Percentiles rank a stretch among this genome's conserved stretches.
Evolutionary conservation across 176 grass and related monocot genomes (phyloP).

Genomic region (Aegilops longissima): DNA sequence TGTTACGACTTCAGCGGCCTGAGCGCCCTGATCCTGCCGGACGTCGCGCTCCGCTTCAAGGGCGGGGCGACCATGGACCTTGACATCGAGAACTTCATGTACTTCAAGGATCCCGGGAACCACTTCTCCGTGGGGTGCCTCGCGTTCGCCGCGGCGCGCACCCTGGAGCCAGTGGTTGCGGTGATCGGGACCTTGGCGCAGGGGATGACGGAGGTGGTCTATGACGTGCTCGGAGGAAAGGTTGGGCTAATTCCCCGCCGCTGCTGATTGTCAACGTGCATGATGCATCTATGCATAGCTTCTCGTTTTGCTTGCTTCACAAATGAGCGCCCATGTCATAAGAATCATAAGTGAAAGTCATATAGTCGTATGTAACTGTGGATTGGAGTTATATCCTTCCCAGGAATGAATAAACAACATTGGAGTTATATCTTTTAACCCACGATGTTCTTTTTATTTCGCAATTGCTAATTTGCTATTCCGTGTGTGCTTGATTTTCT

Average conservation of each 20-base stretch:
- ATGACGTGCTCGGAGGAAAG: conserved; percentile 11
- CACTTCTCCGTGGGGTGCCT: conserved; percentile 29
- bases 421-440: too few relatives aligned
- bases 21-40: background rate
- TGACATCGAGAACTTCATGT: background rate
- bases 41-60: background rate
- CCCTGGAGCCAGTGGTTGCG: background rate
- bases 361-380: too few relatives aligned
- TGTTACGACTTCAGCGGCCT: conserved; percentile 34
- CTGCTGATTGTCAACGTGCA: background rate
- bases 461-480: too few relatives aligned
- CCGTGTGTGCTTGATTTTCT: too few relatives aligned
- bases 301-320: too few relatives aligned
- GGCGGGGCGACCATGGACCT: background rate
- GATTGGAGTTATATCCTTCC: too few relatives aligned
- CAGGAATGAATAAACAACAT: too few relatives aligned
- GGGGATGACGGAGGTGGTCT: conserved; percentile 16
- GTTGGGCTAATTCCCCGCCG: conserved; percentile 12
- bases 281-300: too few relatives aligned
- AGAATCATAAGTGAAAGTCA: too few relatives aligned
- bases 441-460: too few relatives aligned
- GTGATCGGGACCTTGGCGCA: conserved; percentile 19
- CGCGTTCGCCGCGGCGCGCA: background rate
- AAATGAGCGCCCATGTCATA: too few relatives aligned
- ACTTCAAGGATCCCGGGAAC: background rate